Evolutionary conservation across 257 asterid species (phyloP).

Genomic region (Przewalskia tangutica): DNA sequence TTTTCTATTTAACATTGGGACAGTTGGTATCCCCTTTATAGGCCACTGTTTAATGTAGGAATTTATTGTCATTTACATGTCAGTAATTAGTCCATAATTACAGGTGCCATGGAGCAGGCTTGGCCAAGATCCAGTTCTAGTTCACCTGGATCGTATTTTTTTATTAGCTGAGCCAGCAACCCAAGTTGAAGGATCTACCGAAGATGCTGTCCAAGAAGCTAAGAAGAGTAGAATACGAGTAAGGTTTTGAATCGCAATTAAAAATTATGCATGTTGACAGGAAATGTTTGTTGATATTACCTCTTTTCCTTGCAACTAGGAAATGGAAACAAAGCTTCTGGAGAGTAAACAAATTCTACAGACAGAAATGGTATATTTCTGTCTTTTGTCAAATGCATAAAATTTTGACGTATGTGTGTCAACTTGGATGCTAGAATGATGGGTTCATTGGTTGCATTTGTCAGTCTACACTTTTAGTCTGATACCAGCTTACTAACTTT

Average conservation of each 20-base stretch:
- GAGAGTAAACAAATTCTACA: slow-evolving; percentile 60
- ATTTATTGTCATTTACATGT: slow-evolving; percentile 6
- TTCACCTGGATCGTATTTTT: slow-evolving; percentile 79
- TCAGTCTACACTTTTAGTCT: not conserved
- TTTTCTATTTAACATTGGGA: not conserved
- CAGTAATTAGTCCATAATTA: slow-evolving; percentile 8
- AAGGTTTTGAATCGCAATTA: slow-evolving; percentile 22
- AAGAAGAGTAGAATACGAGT: slow-evolving; percentile 81
- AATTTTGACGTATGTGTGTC: not conserved
- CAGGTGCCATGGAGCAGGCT: slow-evolving; percentile 99
- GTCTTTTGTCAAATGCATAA: not conserved
- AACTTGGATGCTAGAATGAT: not conserved
- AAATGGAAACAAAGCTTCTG: slow-evolving; percentile 79
- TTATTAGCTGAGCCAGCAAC: slow-evolving; percentile 98
- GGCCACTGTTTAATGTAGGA: not conserved
- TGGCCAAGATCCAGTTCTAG: slow-evolving; percentile 96
- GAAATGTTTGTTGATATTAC: slow-evolving; percentile 4
- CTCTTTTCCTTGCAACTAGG: slow-evolving; percentile 35
- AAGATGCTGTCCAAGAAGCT: slow-evolving; percentile 90
- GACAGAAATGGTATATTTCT: slow-evolving; percentile 65
- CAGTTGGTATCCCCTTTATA: not conserved
- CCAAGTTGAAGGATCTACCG: slow-evolving; percentile 82
- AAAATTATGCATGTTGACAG: not conserved
- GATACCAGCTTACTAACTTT: not conserved
- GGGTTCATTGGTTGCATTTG: not conserved